Evolutionary conservation across 768 basidiomycete genomes (phyloP).

Genomic region (Psilocybe subaeruginosa): DNA sequence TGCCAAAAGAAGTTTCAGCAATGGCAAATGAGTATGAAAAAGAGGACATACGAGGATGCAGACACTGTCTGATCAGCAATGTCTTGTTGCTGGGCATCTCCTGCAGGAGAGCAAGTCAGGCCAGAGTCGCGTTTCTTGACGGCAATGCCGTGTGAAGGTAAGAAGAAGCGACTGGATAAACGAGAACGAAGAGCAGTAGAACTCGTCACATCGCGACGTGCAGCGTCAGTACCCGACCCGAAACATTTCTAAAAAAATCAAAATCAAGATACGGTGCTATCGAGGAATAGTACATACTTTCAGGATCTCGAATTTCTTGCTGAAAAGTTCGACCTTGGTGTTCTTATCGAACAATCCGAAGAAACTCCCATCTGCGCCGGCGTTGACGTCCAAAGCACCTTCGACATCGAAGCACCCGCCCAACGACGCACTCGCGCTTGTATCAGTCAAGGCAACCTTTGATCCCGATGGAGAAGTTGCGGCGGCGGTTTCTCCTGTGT

Average conservation of each 20-base stretch:
- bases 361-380: slow-evolving; percentile 41
- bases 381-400: slow-evolving; percentile 37
- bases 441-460: neutral
- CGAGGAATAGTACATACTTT: slow-evolving; percentile 28
- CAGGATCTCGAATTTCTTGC: slow-evolving; percentile 39
- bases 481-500: neutral
- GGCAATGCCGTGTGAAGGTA: neutral
- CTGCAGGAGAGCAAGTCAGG: slow-evolving; percentile 8
- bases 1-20: neutral
- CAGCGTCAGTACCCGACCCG: slow-evolving; percentile 6
- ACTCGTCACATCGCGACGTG: slow-evolving; percentile 4
- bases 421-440: slow-evolving; percentile 4
- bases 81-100: neutral
- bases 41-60: slow-evolving; percentile 12
- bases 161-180: neutral
- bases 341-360: slow-evolving; percentile 40
- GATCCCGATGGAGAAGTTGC: neutral
- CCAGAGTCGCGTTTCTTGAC: neutral
- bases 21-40: neutral
- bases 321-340: slow-evolving; percentile 35
- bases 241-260: slow-evolving; percentile 10
- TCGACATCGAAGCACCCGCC: slow-evolving; percentile 39
- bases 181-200: neutral
- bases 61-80: slow-evolving; percentile 12
- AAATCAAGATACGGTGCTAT: neutral